These are phyloP conservation scores for Solanum sitiens DNA, from an alignment of 257 asterid species.

Conservation along the genomic window DNA sequence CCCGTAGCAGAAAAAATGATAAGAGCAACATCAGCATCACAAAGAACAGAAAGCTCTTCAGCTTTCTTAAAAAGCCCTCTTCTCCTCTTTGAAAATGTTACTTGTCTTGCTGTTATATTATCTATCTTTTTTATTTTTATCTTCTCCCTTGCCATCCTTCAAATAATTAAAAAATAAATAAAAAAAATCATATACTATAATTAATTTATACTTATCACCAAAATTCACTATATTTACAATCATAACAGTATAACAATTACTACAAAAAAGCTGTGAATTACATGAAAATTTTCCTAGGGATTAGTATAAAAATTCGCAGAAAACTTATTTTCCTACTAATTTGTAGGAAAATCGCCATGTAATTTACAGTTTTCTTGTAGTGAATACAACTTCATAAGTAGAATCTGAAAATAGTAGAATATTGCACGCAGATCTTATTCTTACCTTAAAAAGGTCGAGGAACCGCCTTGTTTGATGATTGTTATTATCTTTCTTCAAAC, in stretches of 20 bases:
- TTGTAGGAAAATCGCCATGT: no score
- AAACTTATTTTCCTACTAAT: no score
- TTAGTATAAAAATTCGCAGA: no score
- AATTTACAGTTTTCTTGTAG: no score
- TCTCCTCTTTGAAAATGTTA: constrained; percentile 36
- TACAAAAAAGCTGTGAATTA: no score
- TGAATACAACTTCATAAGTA: not conserved
- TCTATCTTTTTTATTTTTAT: constrained; percentile 34
- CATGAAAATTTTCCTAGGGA: no score
- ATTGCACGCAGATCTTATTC: not conserved
- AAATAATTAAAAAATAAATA: not conserved
- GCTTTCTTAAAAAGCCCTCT: constrained; percentile 35
- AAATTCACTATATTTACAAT: not conserved
- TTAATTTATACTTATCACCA: not conserved
- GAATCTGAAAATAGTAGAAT: not conserved
- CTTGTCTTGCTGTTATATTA: constrained; percentile 28
- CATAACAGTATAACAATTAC: not conserved
- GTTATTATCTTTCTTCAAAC: not conserved
- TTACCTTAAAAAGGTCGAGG: no score
- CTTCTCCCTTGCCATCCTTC: constrained; percentile 29
- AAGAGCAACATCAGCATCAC: constrained; percentile 34
- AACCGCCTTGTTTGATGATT: not conserved
- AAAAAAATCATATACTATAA: not conserved
- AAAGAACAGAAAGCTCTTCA: constrained; percentile 23
- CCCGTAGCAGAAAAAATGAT: constrained; percentile 34